Base-by-base conservation (phyloP, 2,329 filamentous ascomycete species). In the Fusarium staphyleae region DNA sequence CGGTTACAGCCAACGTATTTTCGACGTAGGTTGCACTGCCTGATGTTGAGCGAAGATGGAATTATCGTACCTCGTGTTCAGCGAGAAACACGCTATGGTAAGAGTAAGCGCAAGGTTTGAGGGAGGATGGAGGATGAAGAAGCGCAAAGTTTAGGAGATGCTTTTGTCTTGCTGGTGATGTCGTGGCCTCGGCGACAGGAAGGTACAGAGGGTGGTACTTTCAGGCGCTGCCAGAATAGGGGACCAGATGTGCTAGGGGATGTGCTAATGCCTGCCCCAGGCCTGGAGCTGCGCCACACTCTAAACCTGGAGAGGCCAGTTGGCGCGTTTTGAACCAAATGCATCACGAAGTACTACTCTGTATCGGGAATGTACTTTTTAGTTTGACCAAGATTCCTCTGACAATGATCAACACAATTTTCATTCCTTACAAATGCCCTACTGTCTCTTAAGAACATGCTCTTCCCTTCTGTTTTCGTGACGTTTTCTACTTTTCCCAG, bases 151-250 rank as follows among this genome's bases (percentile, higher is more conserved):
- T 33, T n/a, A 15, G 39, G 26, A 56, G 29, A 19, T 45, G 54
- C 24, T 33, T 39, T 32, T 41, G 44, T 5, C 39, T 52, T 37
- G 54, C 30, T 52, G 36, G 45, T 60, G 61, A 52, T 63, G 64
- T 66, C 64, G 64, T 66, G 64, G 62, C 62, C 64, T 66, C 32
- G 32, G 22, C 29, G 19, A 30, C 22, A 7, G 37, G 48, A 48
- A 41, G 32, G 48, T 22, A 58, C 39, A 45, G 32, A 46, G 49
- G 16, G 35, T 58, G 40, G 44, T 48, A 51, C 35, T 26, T 34
- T 34, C 48, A 50, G 47, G 48, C 56, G 45, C 55, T 59, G 50
- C 62, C 45, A 35, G 45, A 62, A 62, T 63, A 63, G 59, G 59
- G 59, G 59, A 61, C 57, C 54, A 43, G 35, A n/a, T n/a, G n/a